These are phyloP conservation scores for Ceratocystis cubensis DNA, from an alignment of 2,329 filamentous ascomycete genomes.

Conservation along the genomic window DNA sequence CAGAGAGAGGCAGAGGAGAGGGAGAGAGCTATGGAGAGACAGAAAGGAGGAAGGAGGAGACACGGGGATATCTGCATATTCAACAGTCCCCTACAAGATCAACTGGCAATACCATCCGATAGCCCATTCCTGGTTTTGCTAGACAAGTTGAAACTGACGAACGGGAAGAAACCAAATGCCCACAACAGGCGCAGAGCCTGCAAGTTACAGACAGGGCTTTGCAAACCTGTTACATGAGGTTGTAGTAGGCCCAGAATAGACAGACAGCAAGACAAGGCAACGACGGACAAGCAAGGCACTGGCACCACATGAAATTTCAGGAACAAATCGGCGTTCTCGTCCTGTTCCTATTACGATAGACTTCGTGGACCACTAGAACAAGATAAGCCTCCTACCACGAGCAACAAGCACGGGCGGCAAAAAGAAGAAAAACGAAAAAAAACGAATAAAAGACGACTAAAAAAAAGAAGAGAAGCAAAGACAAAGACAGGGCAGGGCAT, in stretches of 20 bases:
- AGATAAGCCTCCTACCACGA: not conserved
- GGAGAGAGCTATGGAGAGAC: too few species aligned
- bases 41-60: too few species aligned
- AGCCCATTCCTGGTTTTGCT: not conserved
- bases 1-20: too few species aligned
- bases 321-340: not conserved
- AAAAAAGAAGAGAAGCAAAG: not conserved
- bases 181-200: too few species aligned
- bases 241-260: not conserved
- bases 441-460: too few species aligned
- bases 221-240: not conserved
- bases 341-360: not conserved
- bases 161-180: too few species aligned
- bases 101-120: not conserved
- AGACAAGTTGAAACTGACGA: not conserved
- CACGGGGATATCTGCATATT: too few species aligned
- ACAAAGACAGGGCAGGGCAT: not conserved
- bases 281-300: not conserved
- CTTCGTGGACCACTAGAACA: not conserved
- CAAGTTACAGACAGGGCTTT: not conserved
- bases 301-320: slow-evolving; percentile 3
- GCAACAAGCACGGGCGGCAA: not conserved
- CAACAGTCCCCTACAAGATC: not conserved
- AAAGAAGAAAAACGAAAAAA: not conserved
- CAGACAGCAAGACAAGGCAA: not conserved